Conservation (phyloP, 768 basidiomycete genomes). For the Mycena kentingensis region DNA sequence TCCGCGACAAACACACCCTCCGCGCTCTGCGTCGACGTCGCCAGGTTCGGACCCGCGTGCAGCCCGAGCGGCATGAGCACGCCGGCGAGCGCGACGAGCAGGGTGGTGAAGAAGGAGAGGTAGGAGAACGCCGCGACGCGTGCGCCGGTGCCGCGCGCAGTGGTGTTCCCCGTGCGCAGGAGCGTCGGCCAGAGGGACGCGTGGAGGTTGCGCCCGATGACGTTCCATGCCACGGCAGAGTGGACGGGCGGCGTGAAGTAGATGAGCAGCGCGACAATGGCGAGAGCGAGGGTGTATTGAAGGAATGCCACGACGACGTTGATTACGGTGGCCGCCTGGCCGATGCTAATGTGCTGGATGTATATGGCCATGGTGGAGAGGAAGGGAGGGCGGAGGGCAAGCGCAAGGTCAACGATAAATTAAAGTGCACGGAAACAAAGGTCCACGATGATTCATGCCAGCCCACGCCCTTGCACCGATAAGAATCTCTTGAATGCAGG, state of each 20-base stretch:
- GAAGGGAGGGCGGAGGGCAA: no score
- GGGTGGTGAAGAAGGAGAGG: conserved; percentile 13
- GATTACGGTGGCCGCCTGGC: conserved; percentile 26
- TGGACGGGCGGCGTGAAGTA: conserved; percentile 20
- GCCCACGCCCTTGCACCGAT: no score
- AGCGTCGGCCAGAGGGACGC: conserved; percentile 25
- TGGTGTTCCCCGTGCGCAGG: conserved; percentile 21
- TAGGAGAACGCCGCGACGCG: conserved; percentile 19
- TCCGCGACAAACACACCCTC: conserved; percentile 19
- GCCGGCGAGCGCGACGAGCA: conserved; percentile 24
- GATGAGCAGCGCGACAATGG: conserved; percentile 24
- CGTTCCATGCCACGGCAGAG: conserved; percentile 26
- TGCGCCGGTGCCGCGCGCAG: background rate
- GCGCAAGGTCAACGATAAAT: no score
- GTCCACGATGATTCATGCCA: no score
- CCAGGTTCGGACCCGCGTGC: conserved; percentile 13
- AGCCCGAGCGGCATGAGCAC: conserved; percentile 27
- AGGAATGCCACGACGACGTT: conserved; percentile 25
- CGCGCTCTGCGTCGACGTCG: background rate
- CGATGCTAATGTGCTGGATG: conserved; percentile 24
- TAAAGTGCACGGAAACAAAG: no score
- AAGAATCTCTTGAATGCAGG: no score
- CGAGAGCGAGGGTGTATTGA: conserved; percentile 24
- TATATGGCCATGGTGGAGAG: conserved; percentile 7
- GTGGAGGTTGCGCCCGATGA: conserved; percentile 23